phyloP scores from a whole-genome alignment of 208 protist species.

The Acanthamoeba healyi region DNA sequence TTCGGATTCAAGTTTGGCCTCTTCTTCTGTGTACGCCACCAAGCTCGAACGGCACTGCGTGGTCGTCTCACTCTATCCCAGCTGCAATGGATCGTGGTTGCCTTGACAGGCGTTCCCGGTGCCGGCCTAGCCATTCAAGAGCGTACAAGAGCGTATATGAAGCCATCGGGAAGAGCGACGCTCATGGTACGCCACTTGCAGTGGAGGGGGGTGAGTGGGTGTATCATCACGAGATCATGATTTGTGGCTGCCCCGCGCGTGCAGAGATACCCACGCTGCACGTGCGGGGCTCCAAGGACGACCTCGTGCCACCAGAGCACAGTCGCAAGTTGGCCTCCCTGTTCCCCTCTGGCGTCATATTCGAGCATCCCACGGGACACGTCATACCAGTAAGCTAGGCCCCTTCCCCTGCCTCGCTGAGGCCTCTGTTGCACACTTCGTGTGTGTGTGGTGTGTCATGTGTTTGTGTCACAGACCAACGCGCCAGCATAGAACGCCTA shows the following conservation, averaged over 20 bases:
- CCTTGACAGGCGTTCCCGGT: background rate
- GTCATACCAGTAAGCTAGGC: background rate
- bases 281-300: background rate
- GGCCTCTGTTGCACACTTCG: background rate
- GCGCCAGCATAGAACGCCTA: background rate
- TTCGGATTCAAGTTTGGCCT: constrained; percentile 34
- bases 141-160: background rate
- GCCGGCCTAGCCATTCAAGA: background rate
- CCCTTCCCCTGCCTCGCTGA: background rate
- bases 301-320: background rate
- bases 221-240: too few species aligned
- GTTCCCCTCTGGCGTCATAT: background rate
- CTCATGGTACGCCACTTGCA: background rate
- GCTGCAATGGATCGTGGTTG: background rate
- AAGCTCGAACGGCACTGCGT: background rate
- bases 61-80: background rate
- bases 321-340: background rate
- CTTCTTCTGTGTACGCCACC: constrained; percentile 11
- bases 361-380: constrained; percentile 15
- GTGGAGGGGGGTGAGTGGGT: too few species aligned
- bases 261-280: background rate
- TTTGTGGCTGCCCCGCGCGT: background rate
- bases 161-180: background rate
- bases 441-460: too few species aligned
- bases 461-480: background rate